Conservation (phyloP, 2,329 filamentous ascomycete genomes). For the Dothideomycetes sp. region DNA sequence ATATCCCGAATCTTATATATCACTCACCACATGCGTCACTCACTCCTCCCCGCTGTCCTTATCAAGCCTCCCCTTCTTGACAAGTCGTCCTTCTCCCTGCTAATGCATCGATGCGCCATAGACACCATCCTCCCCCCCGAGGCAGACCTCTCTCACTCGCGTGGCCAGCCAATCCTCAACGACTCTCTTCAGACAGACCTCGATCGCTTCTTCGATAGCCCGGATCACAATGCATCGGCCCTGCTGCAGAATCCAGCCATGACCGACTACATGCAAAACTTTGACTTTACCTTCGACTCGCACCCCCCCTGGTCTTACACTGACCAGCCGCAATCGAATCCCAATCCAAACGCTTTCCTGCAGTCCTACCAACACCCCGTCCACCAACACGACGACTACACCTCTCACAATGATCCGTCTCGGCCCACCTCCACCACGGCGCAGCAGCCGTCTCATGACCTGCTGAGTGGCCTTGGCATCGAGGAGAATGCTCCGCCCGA, state of each 20-base stretch:
- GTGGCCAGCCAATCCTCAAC: not conserved
- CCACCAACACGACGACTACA: not conserved
- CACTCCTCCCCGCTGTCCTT: too few species aligned
- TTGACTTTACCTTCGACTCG: not conserved
- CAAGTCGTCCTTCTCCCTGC: too few species aligned
- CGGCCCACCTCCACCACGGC: too few species aligned
- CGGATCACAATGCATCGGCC: slow-evolving; percentile 5
- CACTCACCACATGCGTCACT: not conserved
- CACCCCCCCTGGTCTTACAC: too few species aligned
- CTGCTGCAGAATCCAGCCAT: not conserved
- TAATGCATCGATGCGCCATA: not conserved
- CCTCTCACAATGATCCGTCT: not conserved
- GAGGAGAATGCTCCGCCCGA: slow-evolving; percentile 1
- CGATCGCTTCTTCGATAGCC: slow-evolving; percentile 9
- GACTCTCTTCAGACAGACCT: slow-evolving; percentile 1
- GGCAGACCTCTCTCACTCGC: not conserved
- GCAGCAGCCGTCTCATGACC: not conserved
- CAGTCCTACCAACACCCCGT: not conserved
- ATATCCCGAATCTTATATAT: not conserved
- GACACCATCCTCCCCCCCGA: not conserved
- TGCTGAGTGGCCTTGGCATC: slow-evolving; percentile 4
- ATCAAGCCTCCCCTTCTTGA: too few species aligned
- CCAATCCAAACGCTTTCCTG: not conserved
- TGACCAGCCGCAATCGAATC: not conserved
- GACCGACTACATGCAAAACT: not conserved